Conservation (phyloP, 2,329 filamentous ascomycete species). For the Daldinia sp. region DNA sequence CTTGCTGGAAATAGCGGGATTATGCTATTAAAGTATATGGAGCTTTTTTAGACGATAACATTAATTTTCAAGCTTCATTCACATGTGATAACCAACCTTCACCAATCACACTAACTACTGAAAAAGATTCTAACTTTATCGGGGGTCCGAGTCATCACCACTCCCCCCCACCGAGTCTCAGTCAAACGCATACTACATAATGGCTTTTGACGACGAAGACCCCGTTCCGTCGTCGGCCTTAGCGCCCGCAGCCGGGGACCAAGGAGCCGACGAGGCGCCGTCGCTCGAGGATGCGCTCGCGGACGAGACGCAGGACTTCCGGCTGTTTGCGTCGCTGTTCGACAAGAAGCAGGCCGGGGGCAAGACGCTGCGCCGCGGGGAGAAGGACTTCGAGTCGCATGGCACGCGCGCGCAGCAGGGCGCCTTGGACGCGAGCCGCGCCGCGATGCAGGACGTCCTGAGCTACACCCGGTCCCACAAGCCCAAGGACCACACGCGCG, state of each 20-base stretch:
- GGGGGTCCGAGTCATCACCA: neutral
- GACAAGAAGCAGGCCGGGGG: slow-evolving; percentile 59
- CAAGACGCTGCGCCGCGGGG: slow-evolving; percentile 86
- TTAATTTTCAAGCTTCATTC: slow-evolving; percentile 8
- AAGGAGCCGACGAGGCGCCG: slow-evolving; percentile 61
- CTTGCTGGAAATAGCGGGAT: neutral
- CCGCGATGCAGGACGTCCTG: slow-evolving; percentile 90
- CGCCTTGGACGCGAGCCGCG: slow-evolving; percentile 82
- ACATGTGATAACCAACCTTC: slow-evolving; percentile 18
- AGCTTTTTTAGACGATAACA: neutral
- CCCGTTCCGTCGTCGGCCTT: slow-evolving; percentile 31
- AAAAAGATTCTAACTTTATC: neutral
- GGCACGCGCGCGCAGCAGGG: slow-evolving; percentile 84
- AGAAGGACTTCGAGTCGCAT: slow-evolving; percentile 97
- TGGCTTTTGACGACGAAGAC: slow-evolving; percentile 50
- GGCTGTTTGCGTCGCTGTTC: slow-evolving; percentile 71
- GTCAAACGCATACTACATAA: slow-evolving; percentile 11
- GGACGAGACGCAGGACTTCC: slow-evolving; percentile 89
- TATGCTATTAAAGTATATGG: neutral
- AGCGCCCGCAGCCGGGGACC: slow-evolving; percentile 43
- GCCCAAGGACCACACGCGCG: slow-evolving; percentile 74
- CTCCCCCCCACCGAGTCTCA: slow-evolving; percentile 3
- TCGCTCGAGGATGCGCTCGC: slow-evolving; percentile 68
- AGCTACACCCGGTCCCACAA: slow-evolving; percentile 80
- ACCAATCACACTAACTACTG: neutral